Evolutionary conservation across 2,329 filamentous ascomycete species (phyloP).

Genomic region (Ceratocystiopsis minuta): DNA sequence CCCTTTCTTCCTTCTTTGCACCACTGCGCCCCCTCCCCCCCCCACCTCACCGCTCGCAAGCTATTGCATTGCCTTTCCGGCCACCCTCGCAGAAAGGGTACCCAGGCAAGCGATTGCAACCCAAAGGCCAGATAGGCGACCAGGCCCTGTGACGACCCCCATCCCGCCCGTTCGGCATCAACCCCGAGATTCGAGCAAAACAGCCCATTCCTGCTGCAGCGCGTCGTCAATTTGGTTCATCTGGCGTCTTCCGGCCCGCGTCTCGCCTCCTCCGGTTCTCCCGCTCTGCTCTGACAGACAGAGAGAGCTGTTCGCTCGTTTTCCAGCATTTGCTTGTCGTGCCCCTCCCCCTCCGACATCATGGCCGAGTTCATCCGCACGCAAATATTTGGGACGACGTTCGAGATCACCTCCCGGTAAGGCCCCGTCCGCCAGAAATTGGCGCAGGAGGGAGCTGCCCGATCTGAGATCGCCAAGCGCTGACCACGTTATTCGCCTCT

Average conservation of each 20-base stretch:
- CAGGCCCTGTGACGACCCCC: neutral
- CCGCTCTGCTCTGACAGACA: neutral
- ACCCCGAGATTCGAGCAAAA: no score
- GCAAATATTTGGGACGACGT: constrained; percentile 98
- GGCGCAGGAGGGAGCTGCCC: neutral
- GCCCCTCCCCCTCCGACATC: constrained; percentile 19
- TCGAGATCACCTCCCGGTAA: constrained; percentile 97
- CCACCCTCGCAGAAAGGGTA: neutral
- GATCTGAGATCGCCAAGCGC: no score
- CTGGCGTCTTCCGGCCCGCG: no score
- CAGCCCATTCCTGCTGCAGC: neutral
- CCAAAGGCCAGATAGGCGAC: neutral
- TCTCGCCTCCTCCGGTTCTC: neutral
- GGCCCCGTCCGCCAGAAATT: neutral
- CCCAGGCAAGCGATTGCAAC: no score
- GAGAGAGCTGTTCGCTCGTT: neutral
- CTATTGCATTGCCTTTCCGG: neutral
- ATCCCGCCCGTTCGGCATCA: neutral
- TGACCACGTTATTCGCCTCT: neutral
- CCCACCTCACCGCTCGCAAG: neutral
- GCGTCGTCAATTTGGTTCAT: neutral
- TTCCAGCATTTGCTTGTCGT: neutral
- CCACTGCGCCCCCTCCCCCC: no score
- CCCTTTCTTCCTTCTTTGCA: neutral
- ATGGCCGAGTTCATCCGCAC: constrained; percentile 99